phyloP scores from a whole-genome alignment of 1,139 yeast species.

The Yamadazyma buinensis region DNA sequence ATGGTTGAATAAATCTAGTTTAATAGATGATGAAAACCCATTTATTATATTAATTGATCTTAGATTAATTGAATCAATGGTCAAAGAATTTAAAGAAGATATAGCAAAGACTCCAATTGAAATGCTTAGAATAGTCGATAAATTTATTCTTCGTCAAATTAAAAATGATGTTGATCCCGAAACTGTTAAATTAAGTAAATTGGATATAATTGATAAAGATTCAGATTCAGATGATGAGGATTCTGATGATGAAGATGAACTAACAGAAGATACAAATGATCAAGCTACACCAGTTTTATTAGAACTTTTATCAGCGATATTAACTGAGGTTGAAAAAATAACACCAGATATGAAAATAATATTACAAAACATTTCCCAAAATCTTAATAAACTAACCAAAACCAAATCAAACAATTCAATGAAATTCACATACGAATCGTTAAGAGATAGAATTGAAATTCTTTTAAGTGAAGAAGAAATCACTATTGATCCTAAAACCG shows the following conservation, averaged over 20 bases:
- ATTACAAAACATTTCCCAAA: conserved; percentile 25
- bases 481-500: conserved; percentile 14
- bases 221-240: conserved; percentile 41
- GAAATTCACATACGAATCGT: conserved; percentile 19
- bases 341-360: conserved; percentile 18
- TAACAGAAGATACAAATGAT: conserved; percentile 13
- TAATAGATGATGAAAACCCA: conserved; percentile 39
- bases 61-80: conserved; percentile 59
- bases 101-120: conserved; percentile 62
- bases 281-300: conserved; percentile 36
- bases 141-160: conserved; percentile 22
- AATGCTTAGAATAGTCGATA: conserved; percentile 52
- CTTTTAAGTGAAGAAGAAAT: conserved; percentile 24
- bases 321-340: conserved; percentile 38
- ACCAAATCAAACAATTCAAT: conserved; percentile 5
- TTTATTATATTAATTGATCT: conserved; percentile 57
- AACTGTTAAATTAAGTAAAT: not conserved
- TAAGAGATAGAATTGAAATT: conserved; percentile 26
- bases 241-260: conserved; percentile 39
- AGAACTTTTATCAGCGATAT: conserved; percentile 52
- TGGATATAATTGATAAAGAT: not conserved
- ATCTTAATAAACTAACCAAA: conserved; percentile 19
- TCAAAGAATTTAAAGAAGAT: conserved; percentile 56
- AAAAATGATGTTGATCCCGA: too few relatives aligned
- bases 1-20: conserved; percentile 45